Evolutionary conservation across 768 basidiomycete species (phyloP).

Genomic region (Termitomyces bulborhizus): DNA sequence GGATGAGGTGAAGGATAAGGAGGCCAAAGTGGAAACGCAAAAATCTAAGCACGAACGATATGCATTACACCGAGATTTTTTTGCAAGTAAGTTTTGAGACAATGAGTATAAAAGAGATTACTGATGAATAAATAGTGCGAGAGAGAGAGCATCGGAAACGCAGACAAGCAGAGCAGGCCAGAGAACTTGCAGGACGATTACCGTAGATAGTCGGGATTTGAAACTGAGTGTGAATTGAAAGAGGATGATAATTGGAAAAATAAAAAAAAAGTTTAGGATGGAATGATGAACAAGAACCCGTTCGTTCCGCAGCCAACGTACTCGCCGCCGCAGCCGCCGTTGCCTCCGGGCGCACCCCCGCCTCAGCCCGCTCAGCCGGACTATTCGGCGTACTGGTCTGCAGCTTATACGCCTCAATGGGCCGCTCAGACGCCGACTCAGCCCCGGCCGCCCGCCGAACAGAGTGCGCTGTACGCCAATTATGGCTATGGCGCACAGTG

Average conservation of each 20-base stretch:
- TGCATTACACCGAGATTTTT: constrained; percentile 78
- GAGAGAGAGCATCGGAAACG: constrained; percentile 67
- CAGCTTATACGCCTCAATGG: constrained; percentile 58
- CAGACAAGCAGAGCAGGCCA: constrained; percentile 59
- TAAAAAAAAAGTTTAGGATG: neutral
- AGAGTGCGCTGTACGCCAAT: constrained; percentile 83
- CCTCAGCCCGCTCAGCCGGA: constrained; percentile 35
- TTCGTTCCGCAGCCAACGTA: constrained; percentile 68
- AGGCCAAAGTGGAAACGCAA: constrained; percentile 33
- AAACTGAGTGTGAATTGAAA: constrained; percentile 9
- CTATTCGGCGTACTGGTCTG: constrained; percentile 19
- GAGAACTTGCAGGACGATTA: constrained; percentile 64
- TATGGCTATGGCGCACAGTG: constrained; percentile 85
- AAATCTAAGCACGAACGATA: constrained; percentile 66
- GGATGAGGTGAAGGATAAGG: constrained; percentile 38
- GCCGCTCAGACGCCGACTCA: constrained; percentile 73
- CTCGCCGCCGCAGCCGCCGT: constrained; percentile 67
- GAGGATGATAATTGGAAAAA: neutral
- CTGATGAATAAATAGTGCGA: constrained; percentile 43
- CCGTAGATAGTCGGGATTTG: constrained; percentile 25
- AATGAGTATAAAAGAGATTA: too few species aligned
- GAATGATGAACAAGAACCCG: constrained; percentile 76
- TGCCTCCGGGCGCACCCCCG: constrained; percentile 67
- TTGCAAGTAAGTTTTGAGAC: constrained; percentile 36
- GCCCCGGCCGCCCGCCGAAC: constrained; percentile 68